These are phyloP conservation scores for Jatropha curcas DNA, from an alignment of 345 rosid genomes.

Conservation along the genomic window DNA sequence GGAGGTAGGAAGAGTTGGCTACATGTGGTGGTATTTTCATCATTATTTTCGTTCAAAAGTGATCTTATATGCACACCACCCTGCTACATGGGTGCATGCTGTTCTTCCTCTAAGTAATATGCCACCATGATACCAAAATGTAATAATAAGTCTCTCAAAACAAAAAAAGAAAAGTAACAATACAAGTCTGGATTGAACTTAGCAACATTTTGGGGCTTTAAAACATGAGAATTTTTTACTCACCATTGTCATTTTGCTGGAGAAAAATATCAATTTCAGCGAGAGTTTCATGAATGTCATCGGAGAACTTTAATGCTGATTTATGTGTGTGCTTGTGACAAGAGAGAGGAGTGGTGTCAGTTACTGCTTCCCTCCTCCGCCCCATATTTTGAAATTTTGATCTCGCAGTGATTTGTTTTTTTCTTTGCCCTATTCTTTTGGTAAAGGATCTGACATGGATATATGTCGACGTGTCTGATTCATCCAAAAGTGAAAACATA, in stretches of 20 bases:
- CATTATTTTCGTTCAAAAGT: not conserved
- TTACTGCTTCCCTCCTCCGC: not conserved
- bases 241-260: not conserved
- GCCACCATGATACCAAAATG: not conserved
- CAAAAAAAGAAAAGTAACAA: too few species aligned
- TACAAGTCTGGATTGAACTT: not conserved
- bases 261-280: not conserved
- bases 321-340: not conserved
- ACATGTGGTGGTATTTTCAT: not conserved
- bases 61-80: not conserved
- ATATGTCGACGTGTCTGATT: conserved; percentile 12
- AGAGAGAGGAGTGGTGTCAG: not conserved
- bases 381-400: not conserved
- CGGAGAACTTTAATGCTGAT: not conserved
- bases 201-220: not conserved
- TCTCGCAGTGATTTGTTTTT: not conserved
- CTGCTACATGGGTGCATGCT: not conserved
- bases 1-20: conserved; percentile 41
- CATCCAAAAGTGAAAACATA: conserved; percentile 11
- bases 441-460: conserved; percentile 15
- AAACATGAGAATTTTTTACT: not conserved
- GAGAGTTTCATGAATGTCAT: not conserved
- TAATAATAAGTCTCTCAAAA: not conserved
- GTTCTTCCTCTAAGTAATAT: conserved; percentile 1
- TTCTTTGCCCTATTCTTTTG: conserved; percentile 4